Base-by-base conservation (phyloP, 345 rosid genomes). In the Syzygium aqueum region DNA sequence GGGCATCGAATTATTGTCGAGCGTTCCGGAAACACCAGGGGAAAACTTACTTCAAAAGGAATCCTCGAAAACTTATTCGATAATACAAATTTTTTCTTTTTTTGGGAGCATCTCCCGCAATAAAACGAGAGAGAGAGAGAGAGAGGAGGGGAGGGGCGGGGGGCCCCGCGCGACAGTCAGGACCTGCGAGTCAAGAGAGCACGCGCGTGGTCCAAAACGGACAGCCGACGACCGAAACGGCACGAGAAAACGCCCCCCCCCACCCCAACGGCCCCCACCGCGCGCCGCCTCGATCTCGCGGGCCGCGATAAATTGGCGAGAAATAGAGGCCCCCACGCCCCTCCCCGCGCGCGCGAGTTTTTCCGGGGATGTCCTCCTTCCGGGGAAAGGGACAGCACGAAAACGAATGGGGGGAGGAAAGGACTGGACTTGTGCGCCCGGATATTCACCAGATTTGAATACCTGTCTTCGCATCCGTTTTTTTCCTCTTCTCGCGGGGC, bases 401-500 rank as follows among this genome's bases (percentile, higher is more conserved):
- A 57, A 89, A 89, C 57, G 82, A 53, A 53, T 50, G 84, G 84
- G n/a, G n/a, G n/a, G n/a, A n/a, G 84, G 84, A 91, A 54, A 16
- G 86, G 88, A 92, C 90, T 94, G 96, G 96, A 95, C 95, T 89
- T 92, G 91, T 90, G 93, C 65, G 2, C 82, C 28, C 91, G 94
- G 92, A 95, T 93, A 93, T 94, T 91, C 95, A 93, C 92, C 89
- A 86, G 90, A 94, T 94, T 94, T 95, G 91, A 94, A 92, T 93
- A 88, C 53, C 88, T 92, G 91, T 92, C 92, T 94, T 93, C 89
- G 91, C 89, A 92, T 95, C 98, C 98, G 98, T 8, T 86, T 25
- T 3, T 43, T n/a, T 40, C 43, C 1, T 6, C 46, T 40, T 43
- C 46, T 43, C 46, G 7, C 7, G 46, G 0, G 46, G 46, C 46